phyloP scores from a whole-genome alignment of 2,329 filamentous ascomycete species.

The Epichloe coenophiala region DNA sequence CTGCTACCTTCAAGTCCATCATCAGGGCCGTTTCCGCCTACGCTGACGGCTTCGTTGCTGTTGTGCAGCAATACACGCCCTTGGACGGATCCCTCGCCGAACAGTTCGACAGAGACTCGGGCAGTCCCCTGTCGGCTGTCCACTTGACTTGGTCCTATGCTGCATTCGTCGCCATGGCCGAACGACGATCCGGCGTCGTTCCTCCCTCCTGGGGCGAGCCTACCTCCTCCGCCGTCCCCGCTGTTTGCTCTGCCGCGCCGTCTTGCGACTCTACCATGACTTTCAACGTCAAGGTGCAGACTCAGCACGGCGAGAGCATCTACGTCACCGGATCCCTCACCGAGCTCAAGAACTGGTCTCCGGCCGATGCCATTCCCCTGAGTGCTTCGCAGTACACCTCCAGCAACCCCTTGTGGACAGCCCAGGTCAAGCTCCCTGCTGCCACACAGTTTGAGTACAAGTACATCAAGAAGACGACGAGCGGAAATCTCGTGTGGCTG shows the following conservation, averaged over 20 bases:
- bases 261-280: constrained; percentile 13
- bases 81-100: constrained; percentile 50
- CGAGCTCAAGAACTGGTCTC: constrained; percentile 22
- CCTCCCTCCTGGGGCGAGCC: constrained; percentile 38
- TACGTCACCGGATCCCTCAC: constrained; percentile 21
- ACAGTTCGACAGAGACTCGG: constrained; percentile 43
- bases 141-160: constrained; percentile 65
- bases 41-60: constrained; percentile 44
- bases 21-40: constrained; percentile 42
- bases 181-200: constrained; percentile 37
- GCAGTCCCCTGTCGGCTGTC: constrained; percentile 42
- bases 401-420: constrained; percentile 41
- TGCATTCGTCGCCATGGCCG: constrained; percentile 45
- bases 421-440: constrained; percentile 34
- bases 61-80: constrained; percentile 48
- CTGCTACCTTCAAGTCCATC: constrained; percentile 38
- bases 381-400: constrained; percentile 39
- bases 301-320: constrained; percentile 8
- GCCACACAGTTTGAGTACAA: constrained; percentile 46
- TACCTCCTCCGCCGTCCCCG: constrained; percentile 9
- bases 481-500: constrained; percentile 43
- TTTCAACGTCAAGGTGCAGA: constrained; percentile 9
- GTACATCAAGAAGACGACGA: constrained; percentile 40
- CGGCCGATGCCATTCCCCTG: constrained; percentile 31
- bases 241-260: constrained; percentile 10